Conservation (phyloP, 176 grass and related monocot species). For the Oryza punctata region DNA sequence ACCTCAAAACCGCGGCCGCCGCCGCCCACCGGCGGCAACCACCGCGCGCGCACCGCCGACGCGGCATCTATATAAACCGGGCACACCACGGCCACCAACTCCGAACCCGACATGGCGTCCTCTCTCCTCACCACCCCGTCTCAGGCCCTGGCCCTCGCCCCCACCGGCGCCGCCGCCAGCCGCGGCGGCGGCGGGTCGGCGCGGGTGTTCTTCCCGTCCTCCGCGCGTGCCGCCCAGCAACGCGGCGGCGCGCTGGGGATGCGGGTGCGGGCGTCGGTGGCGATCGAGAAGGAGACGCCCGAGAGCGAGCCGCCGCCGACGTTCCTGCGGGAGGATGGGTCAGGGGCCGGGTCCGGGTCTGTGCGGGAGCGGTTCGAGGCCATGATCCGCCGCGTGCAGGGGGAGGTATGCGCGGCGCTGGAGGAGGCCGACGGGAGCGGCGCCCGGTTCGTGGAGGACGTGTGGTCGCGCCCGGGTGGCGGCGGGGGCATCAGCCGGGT, state of each 20-base stretch:
- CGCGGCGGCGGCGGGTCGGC: background rate
- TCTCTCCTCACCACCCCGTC: constrained; percentile 61
- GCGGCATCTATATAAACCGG: constrained; percentile 13
- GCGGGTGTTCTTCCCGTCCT: background rate
- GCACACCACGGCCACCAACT: background rate
- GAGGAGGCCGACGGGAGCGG: constrained; percentile 80
- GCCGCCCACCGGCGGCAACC: constrained; percentile 54
- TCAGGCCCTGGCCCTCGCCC: constrained; percentile 13
- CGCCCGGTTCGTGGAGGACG: constrained; percentile 79
- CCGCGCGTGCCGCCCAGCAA: background rate
- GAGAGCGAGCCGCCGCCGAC: constrained; percentile 88
- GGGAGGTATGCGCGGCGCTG: constrained; percentile 84
- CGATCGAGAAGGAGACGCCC: constrained; percentile 94
- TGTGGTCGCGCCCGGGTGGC: constrained; percentile 83
- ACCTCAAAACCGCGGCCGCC: constrained; percentile 47
- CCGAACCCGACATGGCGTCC: constrained; percentile 38
- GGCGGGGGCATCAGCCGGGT: constrained; percentile 96
- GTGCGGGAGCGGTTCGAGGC: constrained; percentile 92
- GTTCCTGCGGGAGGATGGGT: constrained; percentile 70
- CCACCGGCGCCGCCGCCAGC: background rate
- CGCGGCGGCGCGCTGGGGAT: background rate
- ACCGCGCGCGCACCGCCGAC: background rate
- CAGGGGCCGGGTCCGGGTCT: constrained; percentile 53
- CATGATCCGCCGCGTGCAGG: constrained; percentile 89
- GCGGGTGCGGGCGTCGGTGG: constrained; percentile 59